These are phyloP conservation scores for Capsicum rhomboideum DNA, from an alignment of 257 asterid species.

Conservation along the genomic window DNA sequence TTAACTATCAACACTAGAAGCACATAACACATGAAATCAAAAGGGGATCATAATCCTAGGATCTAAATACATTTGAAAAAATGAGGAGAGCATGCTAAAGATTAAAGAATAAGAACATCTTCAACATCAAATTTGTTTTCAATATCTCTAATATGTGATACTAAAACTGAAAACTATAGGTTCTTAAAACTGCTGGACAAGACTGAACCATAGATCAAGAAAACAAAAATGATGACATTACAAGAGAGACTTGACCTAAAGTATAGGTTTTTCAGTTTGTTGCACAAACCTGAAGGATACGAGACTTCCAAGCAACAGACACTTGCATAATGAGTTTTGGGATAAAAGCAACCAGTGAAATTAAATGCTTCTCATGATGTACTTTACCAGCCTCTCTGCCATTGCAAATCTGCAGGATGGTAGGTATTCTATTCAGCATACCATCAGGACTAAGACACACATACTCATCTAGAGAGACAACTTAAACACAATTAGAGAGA, in stretches of 20 bases:
- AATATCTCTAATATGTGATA: not conserved
- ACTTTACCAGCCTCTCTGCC: conserved; percentile 32
- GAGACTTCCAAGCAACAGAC: conserved; percentile 60
- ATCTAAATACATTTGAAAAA: not conserved
- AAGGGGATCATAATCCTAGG: not conserved
- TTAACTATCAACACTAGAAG: not conserved
- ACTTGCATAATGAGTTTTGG: conserved; percentile 51
- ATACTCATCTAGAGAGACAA: not conserved
- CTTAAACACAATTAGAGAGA: not conserved
- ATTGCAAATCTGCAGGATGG: conserved; percentile 42
- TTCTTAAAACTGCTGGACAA: not conserved
- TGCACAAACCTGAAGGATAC: conserved; percentile 62
- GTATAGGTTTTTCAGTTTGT: not conserved
- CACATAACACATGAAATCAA: not conserved
- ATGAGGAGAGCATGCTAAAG: not conserved
- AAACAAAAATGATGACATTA: not conserved
- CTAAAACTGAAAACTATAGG: not conserved
- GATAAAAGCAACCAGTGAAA: conserved; percentile 56
- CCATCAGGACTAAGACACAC: not conserved
- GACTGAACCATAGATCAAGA: not conserved
- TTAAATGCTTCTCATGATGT: conserved; percentile 51
- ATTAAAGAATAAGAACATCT: not conserved
- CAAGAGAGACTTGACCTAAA: not conserved
- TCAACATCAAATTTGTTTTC: not conserved
- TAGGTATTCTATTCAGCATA: not conserved